Conservation (phyloP, 2,329 filamentous ascomycete genomes). For the Exophiala sp. region DNA sequence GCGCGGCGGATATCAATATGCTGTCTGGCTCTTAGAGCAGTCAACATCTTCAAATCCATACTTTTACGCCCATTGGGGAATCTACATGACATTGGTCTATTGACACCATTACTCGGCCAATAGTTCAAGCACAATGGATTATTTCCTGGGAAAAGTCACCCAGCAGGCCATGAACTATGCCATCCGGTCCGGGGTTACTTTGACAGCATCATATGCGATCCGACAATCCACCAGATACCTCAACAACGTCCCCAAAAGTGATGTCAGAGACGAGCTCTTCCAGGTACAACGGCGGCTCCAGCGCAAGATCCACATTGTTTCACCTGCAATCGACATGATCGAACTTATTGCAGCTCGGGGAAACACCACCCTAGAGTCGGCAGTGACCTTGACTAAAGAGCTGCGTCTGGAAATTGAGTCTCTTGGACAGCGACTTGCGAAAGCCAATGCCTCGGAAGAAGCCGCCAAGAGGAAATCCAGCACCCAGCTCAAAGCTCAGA, state of each 20-base stretch:
- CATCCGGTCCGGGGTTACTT: slow-evolving; percentile 78
- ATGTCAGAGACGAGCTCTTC: slow-evolving; percentile 67
- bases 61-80: no score
- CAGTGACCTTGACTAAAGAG: slow-evolving; percentile 75
- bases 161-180: slow-evolving; percentile 89
- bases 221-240: slow-evolving; percentile 75
- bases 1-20: no score
- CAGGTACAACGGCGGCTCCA: slow-evolving; percentile 70
- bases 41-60: no score
- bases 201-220: slow-evolving; percentile 83
- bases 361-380: slow-evolving; percentile 80
- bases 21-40: no score
- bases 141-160: slow-evolving; percentile 62
- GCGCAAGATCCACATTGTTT: slow-evolving; percentile 85
- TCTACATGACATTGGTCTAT: no score
- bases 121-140: slow-evolving; percentile 61
- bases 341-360: slow-evolving; percentile 77
- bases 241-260: slow-evolving; percentile 67
- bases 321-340: slow-evolving; percentile 86
- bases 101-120: background rate
- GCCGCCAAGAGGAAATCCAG: slow-evolving; percentile 37
- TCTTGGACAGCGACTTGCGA: slow-evolving; percentile 70
- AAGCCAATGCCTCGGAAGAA: slow-evolving; percentile 61
- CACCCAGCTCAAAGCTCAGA: slow-evolving; percentile 47
- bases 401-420: slow-evolving; percentile 79